Conservation (phyloP, 805 yeast genomes). For the Sugiyamaella smithiae region DNA sequence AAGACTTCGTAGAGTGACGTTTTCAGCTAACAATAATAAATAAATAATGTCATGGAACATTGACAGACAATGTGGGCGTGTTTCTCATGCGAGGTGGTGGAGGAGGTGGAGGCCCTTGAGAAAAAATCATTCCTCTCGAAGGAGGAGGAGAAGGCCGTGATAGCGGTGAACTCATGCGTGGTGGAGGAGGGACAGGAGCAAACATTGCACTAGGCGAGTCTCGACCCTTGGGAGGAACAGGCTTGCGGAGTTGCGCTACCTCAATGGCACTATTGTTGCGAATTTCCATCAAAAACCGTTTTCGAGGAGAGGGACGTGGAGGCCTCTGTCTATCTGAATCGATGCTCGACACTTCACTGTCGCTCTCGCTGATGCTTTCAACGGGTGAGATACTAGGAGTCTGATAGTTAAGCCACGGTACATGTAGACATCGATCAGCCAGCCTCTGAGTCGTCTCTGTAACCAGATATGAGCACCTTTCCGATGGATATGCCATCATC, state of each 20-base stretch:
- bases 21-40: not conserved
- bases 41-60: not conserved
- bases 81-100: not conserved
- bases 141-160: slow-evolving; percentile 4
- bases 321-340: not conserved
- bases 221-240: slow-evolving; percentile 16
- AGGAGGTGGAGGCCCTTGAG: not conserved
- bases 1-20: not conserved
- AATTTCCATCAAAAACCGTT: slow-evolving; percentile 1
- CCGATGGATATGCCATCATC: slow-evolving; percentile 37
- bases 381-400: slow-evolving; percentile 12
- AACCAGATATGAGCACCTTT: slow-evolving; percentile 10
- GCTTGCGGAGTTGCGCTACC: slow-evolving; percentile 10
- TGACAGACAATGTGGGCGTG: not conserved
- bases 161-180: not conserved
- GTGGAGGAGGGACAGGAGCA: slow-evolving; percentile 1
- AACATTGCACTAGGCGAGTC: slow-evolving; percentile 12
- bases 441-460: slow-evolving; percentile 28
- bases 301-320: slow-evolving; percentile 11
- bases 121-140: not conserved
- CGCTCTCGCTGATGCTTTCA: slow-evolving; percentile 1
- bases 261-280: slow-evolving; percentile 12
- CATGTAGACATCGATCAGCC: slow-evolving; percentile 28
- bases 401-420: slow-evolving; percentile 25
- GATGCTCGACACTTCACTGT: not conserved